These are phyloP conservation scores for Candida chauliodis DNA, from an alignment of 805 yeast species.

Conservation along the genomic window DNA sequence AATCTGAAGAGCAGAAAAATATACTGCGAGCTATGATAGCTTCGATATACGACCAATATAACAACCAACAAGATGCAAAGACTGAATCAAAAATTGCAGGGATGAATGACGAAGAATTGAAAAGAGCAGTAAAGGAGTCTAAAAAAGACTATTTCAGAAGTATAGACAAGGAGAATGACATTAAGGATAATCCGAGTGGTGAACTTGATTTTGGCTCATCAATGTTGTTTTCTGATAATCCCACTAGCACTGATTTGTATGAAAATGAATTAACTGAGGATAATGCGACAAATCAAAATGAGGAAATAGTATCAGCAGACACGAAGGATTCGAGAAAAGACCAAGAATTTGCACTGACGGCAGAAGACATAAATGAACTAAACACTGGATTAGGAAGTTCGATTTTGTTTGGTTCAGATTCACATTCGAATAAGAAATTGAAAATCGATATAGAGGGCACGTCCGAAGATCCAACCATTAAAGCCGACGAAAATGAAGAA, in stretches of 20 bases:
- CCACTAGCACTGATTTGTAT: too few relatives aligned
- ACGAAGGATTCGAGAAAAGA: background rate
- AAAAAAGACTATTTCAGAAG: conserved; percentile 36
- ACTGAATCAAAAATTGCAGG: conserved; percentile 8
- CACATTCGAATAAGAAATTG: conserved; percentile 7
- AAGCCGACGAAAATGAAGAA: background rate
- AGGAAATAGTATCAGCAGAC: background rate
- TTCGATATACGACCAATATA: conserved; percentile 33
- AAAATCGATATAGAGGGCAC: background rate
- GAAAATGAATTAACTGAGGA: too few relatives aligned
- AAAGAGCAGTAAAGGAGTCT: conserved; percentile 46
- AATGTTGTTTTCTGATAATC: conserved; percentile 15
- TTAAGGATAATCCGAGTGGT: background rate
- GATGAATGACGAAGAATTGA: conserved; percentile 36
- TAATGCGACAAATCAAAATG: background rate
- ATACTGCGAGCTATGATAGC: conserved; percentile 29
- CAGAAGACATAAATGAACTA: background rate
- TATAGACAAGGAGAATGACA: conserved; percentile 21
- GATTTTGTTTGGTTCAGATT: conserved; percentile 8
- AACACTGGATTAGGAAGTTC: conserved; percentile 6
- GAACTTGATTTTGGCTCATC: conserved; percentile 18
- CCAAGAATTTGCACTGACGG: background rate
- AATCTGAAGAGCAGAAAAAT: conserved; percentile 26
- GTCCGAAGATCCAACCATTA: too few relatives aligned
- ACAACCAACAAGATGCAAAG: conserved; percentile 11